Evolutionary conservation across 1,284 basidiomycete genomes (phyloP).

Genomic region (Sporisorium reilianum): DNA sequence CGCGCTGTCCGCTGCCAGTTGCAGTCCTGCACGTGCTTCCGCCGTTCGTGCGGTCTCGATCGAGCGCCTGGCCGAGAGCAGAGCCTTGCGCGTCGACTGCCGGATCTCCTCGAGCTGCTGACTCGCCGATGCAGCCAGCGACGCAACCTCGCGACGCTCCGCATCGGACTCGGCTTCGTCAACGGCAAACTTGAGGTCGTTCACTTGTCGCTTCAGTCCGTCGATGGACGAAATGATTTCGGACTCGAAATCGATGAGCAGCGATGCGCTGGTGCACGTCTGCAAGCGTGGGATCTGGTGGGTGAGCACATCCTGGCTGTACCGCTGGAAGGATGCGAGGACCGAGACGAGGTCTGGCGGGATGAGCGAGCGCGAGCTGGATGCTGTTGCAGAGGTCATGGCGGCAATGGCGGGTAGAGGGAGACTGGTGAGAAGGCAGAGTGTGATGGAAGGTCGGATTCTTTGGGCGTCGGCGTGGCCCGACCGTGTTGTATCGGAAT

Average conservation of each 20-base stretch:
- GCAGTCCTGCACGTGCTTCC: slow-evolving; percentile 29
- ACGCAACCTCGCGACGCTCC: slow-evolving; percentile 35
- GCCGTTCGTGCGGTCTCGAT: slow-evolving; percentile 33
- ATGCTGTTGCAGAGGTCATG: slow-evolving; percentile 20
- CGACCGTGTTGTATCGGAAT: not conserved
- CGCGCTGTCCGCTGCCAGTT: slow-evolving; percentile 46
- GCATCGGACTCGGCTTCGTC: slow-evolving; percentile 50
- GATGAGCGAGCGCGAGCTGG: slow-evolving; percentile 21
- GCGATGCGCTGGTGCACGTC: slow-evolving; percentile 27
- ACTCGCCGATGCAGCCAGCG: slow-evolving; percentile 6
- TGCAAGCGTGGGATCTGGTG: slow-evolving; percentile 51
- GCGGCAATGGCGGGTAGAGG: not conserved
- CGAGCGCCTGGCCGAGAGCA: slow-evolving; percentile 34
- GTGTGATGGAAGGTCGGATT: not conserved
- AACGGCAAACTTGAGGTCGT: slow-evolving; percentile 46
- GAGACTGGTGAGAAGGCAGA: not conserved
- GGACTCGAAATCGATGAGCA: slow-evolving; percentile 47
- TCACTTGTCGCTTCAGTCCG: slow-evolving; percentile 44
- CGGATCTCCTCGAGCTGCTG: slow-evolving; percentile 40
- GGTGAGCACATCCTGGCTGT: slow-evolving; percentile 40
- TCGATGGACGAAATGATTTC: slow-evolving; percentile 53
- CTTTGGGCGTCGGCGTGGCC: slow-evolving; percentile 12
- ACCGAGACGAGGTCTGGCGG: slow-evolving; percentile 37
- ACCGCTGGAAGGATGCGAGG: slow-evolving; percentile 39
- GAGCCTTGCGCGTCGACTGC: slow-evolving; percentile 27